Evolutionary conservation across 1,284 basidiomycete species (phyloP).

Genomic region (Pterulicium gracile): DNA sequence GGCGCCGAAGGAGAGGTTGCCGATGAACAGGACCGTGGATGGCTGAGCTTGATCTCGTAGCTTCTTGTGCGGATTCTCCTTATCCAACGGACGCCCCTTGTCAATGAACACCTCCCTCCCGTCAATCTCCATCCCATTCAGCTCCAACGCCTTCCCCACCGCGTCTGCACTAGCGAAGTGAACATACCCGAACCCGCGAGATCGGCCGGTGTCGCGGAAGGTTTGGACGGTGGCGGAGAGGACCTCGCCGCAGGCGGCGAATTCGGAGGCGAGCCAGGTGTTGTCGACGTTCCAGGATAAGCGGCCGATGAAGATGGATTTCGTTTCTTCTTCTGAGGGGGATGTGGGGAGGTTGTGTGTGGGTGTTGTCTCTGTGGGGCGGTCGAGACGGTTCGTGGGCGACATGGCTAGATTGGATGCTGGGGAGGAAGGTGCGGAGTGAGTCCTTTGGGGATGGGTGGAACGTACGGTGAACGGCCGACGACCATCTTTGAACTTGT

Average conservation of each 20-base stretch:
- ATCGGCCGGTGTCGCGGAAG: conserved; percentile 82
- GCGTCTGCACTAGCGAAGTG: conserved; percentile 76
- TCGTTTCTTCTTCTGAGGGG: conserved; percentile 45
- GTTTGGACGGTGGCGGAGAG: conserved; percentile 82
- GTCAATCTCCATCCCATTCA: conserved; percentile 84
- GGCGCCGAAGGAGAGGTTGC: conserved; percentile 78
- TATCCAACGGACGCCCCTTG: conserved; percentile 55
- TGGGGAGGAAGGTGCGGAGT: too few species aligned
- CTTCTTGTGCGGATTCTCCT: conserved; percentile 43
- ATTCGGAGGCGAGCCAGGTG: conserved; percentile 90
- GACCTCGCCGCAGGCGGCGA: conserved; percentile 83
- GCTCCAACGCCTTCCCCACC: conserved; percentile 67
- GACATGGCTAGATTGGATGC: too few species aligned
- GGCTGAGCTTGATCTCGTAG: too few species aligned
- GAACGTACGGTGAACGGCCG: too few species aligned
- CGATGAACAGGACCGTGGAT: conserved; percentile 78
- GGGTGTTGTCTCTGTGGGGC: too few species aligned
- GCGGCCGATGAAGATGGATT: conserved; percentile 85
- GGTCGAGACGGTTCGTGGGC: too few species aligned
- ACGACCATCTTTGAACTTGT: too few species aligned
- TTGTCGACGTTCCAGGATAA: conserved; percentile 98
- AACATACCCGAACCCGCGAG: conserved; percentile 92
- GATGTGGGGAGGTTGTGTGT: too few species aligned
- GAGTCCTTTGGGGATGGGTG: too few species aligned
- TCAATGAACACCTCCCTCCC: conserved; percentile 86